phyloP scores from a whole-genome alignment of 441 rosid genomes.

The Populus hybrid region DNA sequence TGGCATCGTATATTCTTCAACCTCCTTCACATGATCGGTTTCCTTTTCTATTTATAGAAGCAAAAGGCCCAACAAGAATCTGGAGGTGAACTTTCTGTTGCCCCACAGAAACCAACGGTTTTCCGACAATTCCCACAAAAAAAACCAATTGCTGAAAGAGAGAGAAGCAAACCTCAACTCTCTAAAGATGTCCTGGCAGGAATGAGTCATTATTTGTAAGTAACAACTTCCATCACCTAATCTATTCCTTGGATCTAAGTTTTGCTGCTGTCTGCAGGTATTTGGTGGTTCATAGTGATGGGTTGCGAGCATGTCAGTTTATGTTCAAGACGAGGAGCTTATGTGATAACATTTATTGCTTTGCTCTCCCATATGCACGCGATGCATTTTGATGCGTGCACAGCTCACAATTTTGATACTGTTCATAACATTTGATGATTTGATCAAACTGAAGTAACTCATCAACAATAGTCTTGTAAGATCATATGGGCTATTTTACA shows the following conservation, averaged over 20 bases:
- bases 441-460: no score
- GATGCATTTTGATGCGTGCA: no score
- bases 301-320: background rate
- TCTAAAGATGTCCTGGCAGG: slow-evolving; percentile 67
- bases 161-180: slow-evolving; percentile 50
- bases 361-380: no score
- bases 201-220: slow-evolving; percentile 28
- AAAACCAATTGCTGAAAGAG: slow-evolving; percentile 40
- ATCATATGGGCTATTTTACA: no score
- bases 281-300: slow-evolving; percentile 43
- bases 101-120: slow-evolving; percentile 28
- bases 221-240: background rate
- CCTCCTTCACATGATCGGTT: background rate
- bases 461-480: no score
- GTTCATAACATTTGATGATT: no score
- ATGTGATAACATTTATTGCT: no score
- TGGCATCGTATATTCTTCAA: background rate
- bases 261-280: slow-evolving; percentile 39
- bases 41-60: slow-evolving; percentile 44
- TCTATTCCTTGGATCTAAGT: slow-evolving; percentile 14
- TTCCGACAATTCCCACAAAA: slow-evolving; percentile 69
- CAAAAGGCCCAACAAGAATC: slow-evolving; percentile 54
- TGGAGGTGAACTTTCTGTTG: slow-evolving; percentile 28
- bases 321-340: background rate
- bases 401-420: no score